phyloP scores from a whole-genome alignment of 2,329 filamentous ascomycete genomes.

The Penicillium sp. region DNA sequence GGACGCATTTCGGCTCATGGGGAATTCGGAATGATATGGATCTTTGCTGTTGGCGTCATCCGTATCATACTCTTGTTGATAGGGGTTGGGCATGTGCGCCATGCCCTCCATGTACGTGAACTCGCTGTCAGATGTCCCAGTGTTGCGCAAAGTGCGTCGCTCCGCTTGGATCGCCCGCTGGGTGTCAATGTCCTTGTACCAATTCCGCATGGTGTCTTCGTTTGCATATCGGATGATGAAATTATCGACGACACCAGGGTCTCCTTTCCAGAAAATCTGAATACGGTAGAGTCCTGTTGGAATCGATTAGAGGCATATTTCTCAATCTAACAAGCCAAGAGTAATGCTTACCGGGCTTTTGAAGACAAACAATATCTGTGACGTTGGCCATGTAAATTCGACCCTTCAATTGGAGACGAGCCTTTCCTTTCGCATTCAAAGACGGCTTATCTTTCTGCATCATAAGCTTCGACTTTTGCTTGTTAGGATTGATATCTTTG shows the following conservation, averaged over 20 bases:
- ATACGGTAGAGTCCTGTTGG: constrained; percentile 79
- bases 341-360: constrained; percentile 72
- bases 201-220: constrained; percentile 90
- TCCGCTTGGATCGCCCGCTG: constrained; percentile 64
- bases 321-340: constrained; percentile 1
- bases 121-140: constrained; percentile 62
- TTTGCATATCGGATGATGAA: constrained; percentile 92
- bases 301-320: background rate
- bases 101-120: constrained; percentile 77
- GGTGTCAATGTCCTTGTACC: constrained; percentile 74
- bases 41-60: constrained; percentile 47
- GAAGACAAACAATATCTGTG: constrained; percentile 83
- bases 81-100: constrained; percentile 74
- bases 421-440: constrained; percentile 71
- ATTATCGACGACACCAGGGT: constrained; percentile 91
- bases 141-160: constrained; percentile 51
- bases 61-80: constrained; percentile 60
- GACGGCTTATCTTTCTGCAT: constrained; percentile 66
- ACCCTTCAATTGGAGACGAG: constrained; percentile 82
- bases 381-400: constrained; percentile 99
- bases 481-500: constrained; percentile 87
- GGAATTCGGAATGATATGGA: constrained; percentile 48
- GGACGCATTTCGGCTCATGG: constrained; percentile 66
- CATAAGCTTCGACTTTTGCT: constrained; percentile 66
- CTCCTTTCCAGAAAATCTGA: constrained; percentile 98